Evolutionary conservation across 225 moss, liverwort and hornwort genomes (phyloP), one percentile per base, ranked within the genome.

Genomic region (Bryoerythrophyllum caledonicum): DNA sequence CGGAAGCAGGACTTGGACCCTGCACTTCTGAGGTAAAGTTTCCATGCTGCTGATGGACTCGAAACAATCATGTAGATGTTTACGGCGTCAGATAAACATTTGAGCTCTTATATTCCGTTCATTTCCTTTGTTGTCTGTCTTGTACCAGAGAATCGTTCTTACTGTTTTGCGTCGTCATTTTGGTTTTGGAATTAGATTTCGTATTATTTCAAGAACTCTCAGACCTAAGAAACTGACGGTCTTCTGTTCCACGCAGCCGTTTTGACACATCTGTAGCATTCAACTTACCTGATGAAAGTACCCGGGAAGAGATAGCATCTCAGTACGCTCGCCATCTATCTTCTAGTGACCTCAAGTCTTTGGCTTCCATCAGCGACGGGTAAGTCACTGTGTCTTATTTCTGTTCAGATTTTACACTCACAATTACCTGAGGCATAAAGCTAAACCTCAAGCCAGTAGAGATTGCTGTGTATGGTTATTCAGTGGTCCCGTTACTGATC

Each of bases 1-100:
- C 85, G 93, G 57, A 93, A 91, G 75, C 86, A 91, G 77, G 93
- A 93, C 77, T 86, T 93, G 61, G 93, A 93, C 73, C 90, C 93
- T 51, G 93, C 93, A 44, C 88, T 93, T 20, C 88, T 93, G 56
- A 91, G 90, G 90, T 88, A 62, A 62, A 43, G 60, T 60, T 76
- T 25, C 44, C 35, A 53, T 44, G 43, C 57, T 58, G 20, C 41
- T 23, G 23, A 41, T 21, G 25, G 67, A 67, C 19, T 46, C 19
- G 3, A 58, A 76, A 34, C 24, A 21, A 58, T 12, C 8, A 38
- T 28, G 23, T 48, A 8, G 25, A 32, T 59, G 67, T 59, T 67
- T 24, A 48, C 28, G 23, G 16, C 7, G 44, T 34, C 5, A n/a
- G 40, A 32, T 74, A 13, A 54, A 41, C 26, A 15, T 66, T 65